phyloP scores from a whole-genome alignment of 2,329 filamentous ascomycete species.

The Esteya vermicola region DNA sequence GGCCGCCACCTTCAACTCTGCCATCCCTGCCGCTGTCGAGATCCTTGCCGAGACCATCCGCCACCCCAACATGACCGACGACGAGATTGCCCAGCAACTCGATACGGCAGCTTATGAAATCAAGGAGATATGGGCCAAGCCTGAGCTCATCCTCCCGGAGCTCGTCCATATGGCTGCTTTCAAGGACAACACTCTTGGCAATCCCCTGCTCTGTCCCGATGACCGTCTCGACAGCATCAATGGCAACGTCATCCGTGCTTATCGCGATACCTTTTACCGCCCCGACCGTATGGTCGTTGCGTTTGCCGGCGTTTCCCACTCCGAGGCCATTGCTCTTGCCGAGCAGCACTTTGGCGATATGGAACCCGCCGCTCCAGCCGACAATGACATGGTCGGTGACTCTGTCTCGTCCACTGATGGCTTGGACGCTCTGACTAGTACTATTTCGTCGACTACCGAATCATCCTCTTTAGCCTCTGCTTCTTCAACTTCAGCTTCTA shows the following conservation, averaged over 20 bases:
- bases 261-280: constrained; percentile 70
- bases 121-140: constrained; percentile 93
- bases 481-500: constrained; percentile 15
- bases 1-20: constrained; percentile 89
- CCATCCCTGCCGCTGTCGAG: constrained; percentile 68
- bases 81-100: constrained; percentile 76
- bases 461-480: constrained; percentile 15
- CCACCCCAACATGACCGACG: constrained; percentile 68
- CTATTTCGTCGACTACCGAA: constrained; percentile 11
- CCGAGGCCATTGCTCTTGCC: constrained; percentile 62
- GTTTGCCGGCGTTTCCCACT: constrained; percentile 81
- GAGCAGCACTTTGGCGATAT: constrained; percentile 89
- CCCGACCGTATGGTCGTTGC: constrained; percentile 90
- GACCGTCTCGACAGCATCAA: constrained; percentile 68
- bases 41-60: constrained; percentile 89
- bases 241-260: constrained; percentile 57
- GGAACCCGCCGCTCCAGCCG: constrained; percentile 34
- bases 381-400: background rate
- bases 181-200: constrained; percentile 90
- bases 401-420: too few species aligned
- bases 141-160: constrained; percentile 89
- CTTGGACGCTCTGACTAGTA: too few species aligned
- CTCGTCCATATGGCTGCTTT: constrained; percentile 91
- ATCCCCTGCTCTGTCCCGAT: constrained; percentile 80
- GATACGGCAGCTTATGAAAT: constrained; percentile 93